These are phyloP conservation scores for Gastrolobium bilobum DNA, from an alignment of 306 rosid genomes.

Conservation along the genomic window DNA sequence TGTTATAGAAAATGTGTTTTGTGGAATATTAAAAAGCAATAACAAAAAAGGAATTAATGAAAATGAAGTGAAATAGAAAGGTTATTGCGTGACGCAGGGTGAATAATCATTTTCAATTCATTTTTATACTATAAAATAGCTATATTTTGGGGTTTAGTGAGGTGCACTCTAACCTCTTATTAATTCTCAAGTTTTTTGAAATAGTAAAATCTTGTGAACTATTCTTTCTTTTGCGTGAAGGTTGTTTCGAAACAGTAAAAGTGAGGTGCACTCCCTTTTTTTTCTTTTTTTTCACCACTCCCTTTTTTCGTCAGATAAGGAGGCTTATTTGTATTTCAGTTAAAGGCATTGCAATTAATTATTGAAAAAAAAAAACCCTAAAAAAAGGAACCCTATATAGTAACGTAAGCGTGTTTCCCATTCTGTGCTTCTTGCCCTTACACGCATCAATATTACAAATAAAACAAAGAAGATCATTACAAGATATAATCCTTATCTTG, in stretches of 20 bases:
- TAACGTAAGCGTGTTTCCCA: slow-evolving; percentile 32
- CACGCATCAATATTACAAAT: slow-evolving; percentile 4
- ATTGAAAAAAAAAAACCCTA: background rate
- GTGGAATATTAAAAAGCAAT: background rate
- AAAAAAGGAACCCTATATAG: background rate
- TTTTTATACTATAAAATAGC: background rate
- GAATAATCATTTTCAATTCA: background rate
- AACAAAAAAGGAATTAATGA: background rate
- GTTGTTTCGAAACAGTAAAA: background rate
- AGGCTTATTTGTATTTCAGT: background rate
- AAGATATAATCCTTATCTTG: slow-evolving; percentile 42
- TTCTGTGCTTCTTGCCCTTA: slow-evolving; percentile 8
- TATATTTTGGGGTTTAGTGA: background rate
- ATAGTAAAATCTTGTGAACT: background rate
- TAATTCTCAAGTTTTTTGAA: background rate
- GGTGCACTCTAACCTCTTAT: background rate
- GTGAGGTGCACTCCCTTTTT: background rate
- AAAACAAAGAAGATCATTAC: slow-evolving; percentile 1
- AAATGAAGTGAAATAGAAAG: background rate
- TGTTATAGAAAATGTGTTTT: background rate
- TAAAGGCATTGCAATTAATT: background rate
- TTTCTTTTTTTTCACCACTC: background rate
- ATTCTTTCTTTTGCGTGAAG: background rate
- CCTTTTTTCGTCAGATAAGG: background rate
- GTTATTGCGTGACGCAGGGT: background rate